Evolutionary conservation across 306 rosid genomes (phyloP).

Genomic region (Oemleria cerasiformis): DNA sequence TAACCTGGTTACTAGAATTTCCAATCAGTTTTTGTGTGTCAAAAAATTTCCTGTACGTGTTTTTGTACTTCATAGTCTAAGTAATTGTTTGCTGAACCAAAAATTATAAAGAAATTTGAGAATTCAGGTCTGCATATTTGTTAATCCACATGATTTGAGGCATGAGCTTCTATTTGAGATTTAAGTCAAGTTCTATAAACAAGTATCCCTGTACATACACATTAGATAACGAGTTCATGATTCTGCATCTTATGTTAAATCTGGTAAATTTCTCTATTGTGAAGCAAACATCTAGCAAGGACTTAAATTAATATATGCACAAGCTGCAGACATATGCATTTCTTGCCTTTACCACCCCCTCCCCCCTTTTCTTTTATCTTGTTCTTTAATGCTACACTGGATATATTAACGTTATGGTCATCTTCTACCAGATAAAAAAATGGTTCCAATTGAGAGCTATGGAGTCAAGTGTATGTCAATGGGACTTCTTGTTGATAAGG

Average conservation of each 20-base stretch:
- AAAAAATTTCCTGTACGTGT: background rate
- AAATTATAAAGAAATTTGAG: background rate
- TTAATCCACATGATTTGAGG: background rate
- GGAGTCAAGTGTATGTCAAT: constrained; percentile 98
- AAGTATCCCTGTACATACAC: background rate
- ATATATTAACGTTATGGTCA: constrained; percentile 15
- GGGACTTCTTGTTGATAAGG: constrained; percentile 86
- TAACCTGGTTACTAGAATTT: background rate
- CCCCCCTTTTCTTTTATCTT: no score
- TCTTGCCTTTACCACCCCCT: constrained; percentile 1
- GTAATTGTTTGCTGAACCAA: background rate
- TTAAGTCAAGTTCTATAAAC: background rate
- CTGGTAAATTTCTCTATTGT: background rate
- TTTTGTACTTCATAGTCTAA: background rate
- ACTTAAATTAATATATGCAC: background rate
- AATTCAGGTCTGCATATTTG: background rate
- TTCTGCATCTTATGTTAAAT: background rate
- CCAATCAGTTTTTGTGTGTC: background rate
- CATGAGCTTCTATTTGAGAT: background rate
- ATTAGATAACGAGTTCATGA: background rate
- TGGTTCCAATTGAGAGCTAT: constrained; percentile 81
- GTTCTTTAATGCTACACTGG: background rate
- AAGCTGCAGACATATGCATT: background rate
- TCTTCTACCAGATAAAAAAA: constrained; percentile 70
- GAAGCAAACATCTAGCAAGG: background rate